Base-by-base conservation (phyloP, 2,329 filamentous ascomycete species). In the Tolypocladium ovalisporum region DNA sequence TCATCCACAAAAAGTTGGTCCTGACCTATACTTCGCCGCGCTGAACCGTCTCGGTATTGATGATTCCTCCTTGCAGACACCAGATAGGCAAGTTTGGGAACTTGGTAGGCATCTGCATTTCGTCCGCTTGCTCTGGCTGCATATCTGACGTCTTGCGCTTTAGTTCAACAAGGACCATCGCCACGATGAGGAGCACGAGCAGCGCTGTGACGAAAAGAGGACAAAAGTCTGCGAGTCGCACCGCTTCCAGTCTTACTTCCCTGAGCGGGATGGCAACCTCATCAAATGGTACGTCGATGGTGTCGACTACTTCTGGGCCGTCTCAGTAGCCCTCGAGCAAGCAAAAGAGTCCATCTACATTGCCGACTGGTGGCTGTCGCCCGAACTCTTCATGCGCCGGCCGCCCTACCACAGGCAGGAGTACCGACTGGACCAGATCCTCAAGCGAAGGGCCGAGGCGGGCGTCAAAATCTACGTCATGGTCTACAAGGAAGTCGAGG, bases 201-300 rank as follows among this genome's bases (percentile, higher is more conserved):
- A 93, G 71, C 78, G 73, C 12, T 93, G 89, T 49, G 93, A 97
- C 69, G 81, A 81, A 15, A 96, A 96, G 75, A 83, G 94, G 58
- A 82, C 79, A 24, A 79, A 75, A 19, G 87, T 94, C 54, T 79
- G 81, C 62, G 82, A 93, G 58, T 79, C 82, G 17, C 86, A 97
- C 68, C 86, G 93, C 47, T 97, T 91, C 75, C 71, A 88, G n/a
- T 96, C 90, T 4, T 99, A 89, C 73, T 95, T 95, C 40, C 93
- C 93, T 0, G 87, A 93, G 69, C 85, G 87, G 49, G 85, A 93
- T 13, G 88, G 86, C 34, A 97, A 97, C 71, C 79, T 88, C 58
- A 79, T 94, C 69, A 97, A 97, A 76, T 99, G 93, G 92, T 97
- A 97, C 73, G 90, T 97, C 13, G 94, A 97, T 69, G 94, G 91